Evolutionary conservation across 768 basidiomycete species (phyloP).

Genomic region (Sporobolomyces roseus): DNA sequence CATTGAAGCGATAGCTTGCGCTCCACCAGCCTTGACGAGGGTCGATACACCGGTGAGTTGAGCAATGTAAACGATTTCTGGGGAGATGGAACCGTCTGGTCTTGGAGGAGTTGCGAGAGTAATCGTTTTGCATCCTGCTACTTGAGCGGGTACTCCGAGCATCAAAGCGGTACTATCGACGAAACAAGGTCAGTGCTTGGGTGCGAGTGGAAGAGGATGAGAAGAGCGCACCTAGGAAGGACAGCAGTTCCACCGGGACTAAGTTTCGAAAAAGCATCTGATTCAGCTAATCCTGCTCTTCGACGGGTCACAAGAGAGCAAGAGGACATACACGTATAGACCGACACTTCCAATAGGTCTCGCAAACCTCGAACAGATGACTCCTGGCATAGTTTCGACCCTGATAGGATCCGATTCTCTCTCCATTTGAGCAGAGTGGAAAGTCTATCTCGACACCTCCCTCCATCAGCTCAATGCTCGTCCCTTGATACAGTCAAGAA

Average conservation of each 20-base stretch:
- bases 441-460: constrained; percentile 52
- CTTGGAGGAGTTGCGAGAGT: constrained; percentile 95
- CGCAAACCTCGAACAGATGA: constrained; percentile 89
- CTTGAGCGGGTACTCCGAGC: constrained; percentile 96
- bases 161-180: constrained; percentile 72
- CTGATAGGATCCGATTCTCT: constrained; percentile 57
- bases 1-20: constrained; percentile 90
- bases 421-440: constrained; percentile 84
- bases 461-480: not conserved
- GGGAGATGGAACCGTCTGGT: constrained; percentile 83
- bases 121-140: constrained; percentile 86
- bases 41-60: constrained; percentile 82
- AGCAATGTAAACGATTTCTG: constrained; percentile 97
- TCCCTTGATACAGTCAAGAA: not conserved
- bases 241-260: constrained; percentile 90
- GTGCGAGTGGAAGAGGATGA: not conserved
- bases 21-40: constrained; percentile 90
- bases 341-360: constrained; percentile 94
- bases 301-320: not conserved
- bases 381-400: constrained; percentile 97
- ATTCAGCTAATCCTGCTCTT: no score
- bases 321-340: constrained; percentile 62
- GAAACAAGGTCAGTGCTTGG: no score
- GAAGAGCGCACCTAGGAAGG: constrained; percentile 62
- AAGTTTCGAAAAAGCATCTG: not conserved